phyloP scores from a whole-genome alignment of 257 asterid genomes.

The Paulownia fortunei region DNA sequence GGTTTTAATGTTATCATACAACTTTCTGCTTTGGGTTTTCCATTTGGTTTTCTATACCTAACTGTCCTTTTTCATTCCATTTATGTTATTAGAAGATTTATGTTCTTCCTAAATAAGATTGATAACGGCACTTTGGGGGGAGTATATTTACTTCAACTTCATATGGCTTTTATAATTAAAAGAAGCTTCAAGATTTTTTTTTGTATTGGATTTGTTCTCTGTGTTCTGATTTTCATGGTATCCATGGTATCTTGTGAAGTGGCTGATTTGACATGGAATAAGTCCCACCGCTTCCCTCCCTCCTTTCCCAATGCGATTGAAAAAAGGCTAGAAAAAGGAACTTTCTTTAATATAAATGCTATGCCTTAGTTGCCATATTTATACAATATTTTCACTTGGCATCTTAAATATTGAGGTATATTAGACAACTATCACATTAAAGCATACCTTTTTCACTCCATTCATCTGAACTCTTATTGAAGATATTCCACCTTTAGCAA shows the following conservation, averaged over 20 bases:
- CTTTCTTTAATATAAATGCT: neutral
- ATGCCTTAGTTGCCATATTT: neutral
- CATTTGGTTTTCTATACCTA: constrained; percentile 15
- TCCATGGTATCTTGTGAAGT: neutral
- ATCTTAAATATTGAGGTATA: neutral
- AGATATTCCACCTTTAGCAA: neutral
- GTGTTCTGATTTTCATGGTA: neutral
- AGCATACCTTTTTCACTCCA: neutral
- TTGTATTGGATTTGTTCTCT: neutral
- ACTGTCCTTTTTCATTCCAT: constrained; percentile 24
- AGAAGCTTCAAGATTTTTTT: neutral
- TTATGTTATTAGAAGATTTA: constrained; percentile 21
- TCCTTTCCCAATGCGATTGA: neutral
- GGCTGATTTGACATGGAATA: neutral
- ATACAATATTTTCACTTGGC: neutral
- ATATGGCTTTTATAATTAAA: constrained; percentile 23
- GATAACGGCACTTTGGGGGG: constrained; percentile 26
- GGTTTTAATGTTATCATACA: constrained; percentile 37
- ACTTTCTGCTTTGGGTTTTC: constrained; percentile 23
- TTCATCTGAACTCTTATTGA: neutral
- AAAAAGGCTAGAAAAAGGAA: neutral
- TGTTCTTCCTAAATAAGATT: constrained; percentile 32
- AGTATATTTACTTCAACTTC: constrained; percentile 17
- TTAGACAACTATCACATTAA: neutral
- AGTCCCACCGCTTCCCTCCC: neutral